A percentile compares a stretch with the other conserved stretches of the same genome.
Evolutionary conservation across 306 rosid species (phyloP).

Genomic region (Inga leiocalycina): DNA sequence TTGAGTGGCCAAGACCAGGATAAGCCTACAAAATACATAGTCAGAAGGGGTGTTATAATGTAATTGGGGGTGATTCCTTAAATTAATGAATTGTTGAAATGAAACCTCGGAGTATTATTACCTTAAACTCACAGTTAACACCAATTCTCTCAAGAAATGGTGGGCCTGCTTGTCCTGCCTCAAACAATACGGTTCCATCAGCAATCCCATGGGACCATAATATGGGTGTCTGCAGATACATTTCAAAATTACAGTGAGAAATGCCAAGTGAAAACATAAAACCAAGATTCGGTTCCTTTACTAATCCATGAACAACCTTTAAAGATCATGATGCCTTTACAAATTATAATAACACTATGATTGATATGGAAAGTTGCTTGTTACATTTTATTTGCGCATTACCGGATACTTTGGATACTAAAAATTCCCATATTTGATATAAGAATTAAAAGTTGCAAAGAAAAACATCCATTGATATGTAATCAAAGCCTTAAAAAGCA

Average conservation of each 20-base stretch:
- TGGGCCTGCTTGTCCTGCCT: slow-evolving; percentile 88
- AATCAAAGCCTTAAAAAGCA: neutral
- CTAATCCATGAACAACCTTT: neutral
- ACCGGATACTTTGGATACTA: neutral
- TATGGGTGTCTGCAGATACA: slow-evolving; percentile 59
- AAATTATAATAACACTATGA: neutral
- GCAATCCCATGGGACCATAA: slow-evolving; percentile 78
- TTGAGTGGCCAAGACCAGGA: slow-evolving; percentile 77
- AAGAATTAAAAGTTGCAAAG: neutral
- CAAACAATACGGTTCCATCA: slow-evolving; percentile 67
- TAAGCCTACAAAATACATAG: slow-evolving; percentile 50
- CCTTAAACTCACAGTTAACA: slow-evolving; percentile 72
- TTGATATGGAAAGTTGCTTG: neutral
- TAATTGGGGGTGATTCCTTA: neutral
- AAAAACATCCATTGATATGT: neutral
- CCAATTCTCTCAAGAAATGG: slow-evolving; percentile 68
- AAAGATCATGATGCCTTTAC: neutral
- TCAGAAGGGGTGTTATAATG: neutral
- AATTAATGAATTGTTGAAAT: slow-evolving; percentile 11
- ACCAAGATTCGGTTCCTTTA: neutral
- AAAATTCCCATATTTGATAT: neutral
- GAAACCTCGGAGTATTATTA: too few relatives aligned
- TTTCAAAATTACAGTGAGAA: neutral
- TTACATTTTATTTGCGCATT: neutral
- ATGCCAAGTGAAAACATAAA: neutral